Evolutionary conservation across 352 stramenopile genomes (phyloP).

Genomic region (Pythium dissimile): DNA sequence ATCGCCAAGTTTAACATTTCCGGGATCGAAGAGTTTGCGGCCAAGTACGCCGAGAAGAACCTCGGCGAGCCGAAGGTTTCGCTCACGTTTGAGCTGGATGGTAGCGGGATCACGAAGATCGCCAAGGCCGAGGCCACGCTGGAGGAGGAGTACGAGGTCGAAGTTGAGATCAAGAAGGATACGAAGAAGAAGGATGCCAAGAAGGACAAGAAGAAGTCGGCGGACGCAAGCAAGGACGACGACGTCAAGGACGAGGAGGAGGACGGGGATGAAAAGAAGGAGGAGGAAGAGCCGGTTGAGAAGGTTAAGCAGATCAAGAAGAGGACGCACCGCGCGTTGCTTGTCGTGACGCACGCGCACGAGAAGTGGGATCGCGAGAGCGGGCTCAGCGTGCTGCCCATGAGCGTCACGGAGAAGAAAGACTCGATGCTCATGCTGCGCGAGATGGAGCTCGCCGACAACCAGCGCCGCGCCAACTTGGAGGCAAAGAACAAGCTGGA

Average conservation of each 20-base stretch:
- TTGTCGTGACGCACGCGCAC: slow-evolving; percentile 53
- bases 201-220: slow-evolving; percentile 33
- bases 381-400: slow-evolving; percentile 55
- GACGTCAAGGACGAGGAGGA: slow-evolving; percentile 38
- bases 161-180: slow-evolving; percentile 65
- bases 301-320: slow-evolving; percentile 90
- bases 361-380: slow-evolving; percentile 30
- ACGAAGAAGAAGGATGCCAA: slow-evolving; percentile 42
- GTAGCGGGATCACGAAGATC: slow-evolving; percentile 89
- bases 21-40: slow-evolving; percentile 88
- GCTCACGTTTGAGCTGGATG: slow-evolving; percentile 92
- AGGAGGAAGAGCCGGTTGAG: slow-evolving; percentile 57
- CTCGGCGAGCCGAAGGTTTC: slow-evolving; percentile 91
- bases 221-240: slow-evolving; percentile 34
- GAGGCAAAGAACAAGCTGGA: slow-evolving; percentile 92
- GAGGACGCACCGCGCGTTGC: slow-evolving; percentile 73
- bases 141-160: slow-evolving; percentile 77
- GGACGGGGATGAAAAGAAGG: slow-evolving; percentile 33
- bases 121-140: slow-evolving; percentile 92
- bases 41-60: slow-evolving; percentile 87
- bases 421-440: slow-evolving; percentile 61
- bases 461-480: slow-evolving; percentile 57
- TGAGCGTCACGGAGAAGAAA: slow-evolving; percentile 59
- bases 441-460: slow-evolving; percentile 72
- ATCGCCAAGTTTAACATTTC: slow-evolving; percentile 93